Evolutionary conservation across 139 green algal species (phyloP).

Genomic region (Diplosphaera chodatii): DNA sequence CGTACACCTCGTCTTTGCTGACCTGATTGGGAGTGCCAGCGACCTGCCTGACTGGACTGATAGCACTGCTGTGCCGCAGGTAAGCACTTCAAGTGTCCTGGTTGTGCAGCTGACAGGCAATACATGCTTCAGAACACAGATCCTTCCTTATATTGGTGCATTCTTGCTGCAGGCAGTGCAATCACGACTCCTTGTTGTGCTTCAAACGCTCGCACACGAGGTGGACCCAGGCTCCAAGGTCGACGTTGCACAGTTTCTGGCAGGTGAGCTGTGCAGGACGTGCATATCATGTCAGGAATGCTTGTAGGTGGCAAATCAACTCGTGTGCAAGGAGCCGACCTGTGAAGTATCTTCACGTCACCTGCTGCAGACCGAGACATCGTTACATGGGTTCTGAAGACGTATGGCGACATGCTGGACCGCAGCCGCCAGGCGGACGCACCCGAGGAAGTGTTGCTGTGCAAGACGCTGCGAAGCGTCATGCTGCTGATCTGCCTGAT

Average conservation of each 20-base stretch:
- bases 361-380: slow-evolving; percentile 31
- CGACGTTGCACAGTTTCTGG: slow-evolving; percentile 21
- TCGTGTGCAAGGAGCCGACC: not conserved
- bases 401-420: slow-evolving; percentile 41
- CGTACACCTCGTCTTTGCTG: slow-evolving; percentile 30
- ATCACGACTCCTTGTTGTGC: not conserved
- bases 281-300: too few species aligned
- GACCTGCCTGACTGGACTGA: slow-evolving; percentile 8
- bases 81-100: not conserved
- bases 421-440: not conserved
- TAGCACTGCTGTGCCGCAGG: slow-evolving; percentile 1
- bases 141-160: not conserved
- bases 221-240: not conserved
- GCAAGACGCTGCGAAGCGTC: slow-evolving; percentile 32
- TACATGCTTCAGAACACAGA: not conserved
- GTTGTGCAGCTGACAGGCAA: not conserved
- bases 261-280: not conserved
- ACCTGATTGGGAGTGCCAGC: slow-evolving; percentile 27
- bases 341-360: too few species aligned
- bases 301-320: not conserved
- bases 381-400: slow-evolving; percentile 45
- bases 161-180: not conserved
- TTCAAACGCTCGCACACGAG: slow-evolving; percentile 11
- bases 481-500: slow-evolving; percentile 33
- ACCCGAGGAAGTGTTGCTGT: not conserved